A percentile compares a stretch with the other conserved stretches of the same genome.
Evolutionary conservation across 768 basidiomycete genomes (phyloP).

Genomic region (Mycena epipterygia): DNA sequence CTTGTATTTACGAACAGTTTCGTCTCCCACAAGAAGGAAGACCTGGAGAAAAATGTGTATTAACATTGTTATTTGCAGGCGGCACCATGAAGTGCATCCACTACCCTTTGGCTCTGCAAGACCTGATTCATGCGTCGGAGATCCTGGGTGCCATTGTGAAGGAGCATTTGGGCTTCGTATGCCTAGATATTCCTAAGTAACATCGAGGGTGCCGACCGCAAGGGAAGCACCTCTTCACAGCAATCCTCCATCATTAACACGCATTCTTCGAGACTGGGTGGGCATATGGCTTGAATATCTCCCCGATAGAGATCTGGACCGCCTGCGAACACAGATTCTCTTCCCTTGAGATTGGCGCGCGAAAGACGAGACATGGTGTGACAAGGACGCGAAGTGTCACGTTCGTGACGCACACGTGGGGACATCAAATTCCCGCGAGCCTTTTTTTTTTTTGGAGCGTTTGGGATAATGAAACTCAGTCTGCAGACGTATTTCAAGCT

Average conservation of each 20-base stretch:
- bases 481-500: too few relatives aligned
- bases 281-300: conserved; percentile 75
- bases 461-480: too few relatives aligned
- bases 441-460: too few relatives aligned
- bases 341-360: conserved; percentile 65
- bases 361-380: conserved; percentile 63
- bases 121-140: conserved; percentile 79
- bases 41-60: conserved; percentile 58
- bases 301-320: conserved; percentile 75
- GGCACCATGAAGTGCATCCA: neutral
- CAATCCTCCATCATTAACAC: conserved; percentile 86
- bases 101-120: conserved; percentile 77
- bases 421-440: neutral
- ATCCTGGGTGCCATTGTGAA: conserved; percentile 80
- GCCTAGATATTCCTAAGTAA: conserved; percentile 55
- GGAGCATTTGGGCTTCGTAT: conserved; percentile 75
- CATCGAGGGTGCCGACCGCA: too few relatives aligned
- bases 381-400: neutral
- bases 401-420: neutral
- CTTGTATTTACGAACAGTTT: conserved; percentile 81
- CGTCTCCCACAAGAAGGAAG: conserved; percentile 81
- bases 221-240: conserved; percentile 69
- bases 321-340: conserved; percentile 82
- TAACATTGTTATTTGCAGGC: neutral
- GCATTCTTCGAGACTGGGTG: conserved; percentile 80